These are phyloP conservation scores for Cystobasidium ongulense DNA, from an alignment of 768 basidiomycete genomes.

Conservation along the genomic window DNA sequence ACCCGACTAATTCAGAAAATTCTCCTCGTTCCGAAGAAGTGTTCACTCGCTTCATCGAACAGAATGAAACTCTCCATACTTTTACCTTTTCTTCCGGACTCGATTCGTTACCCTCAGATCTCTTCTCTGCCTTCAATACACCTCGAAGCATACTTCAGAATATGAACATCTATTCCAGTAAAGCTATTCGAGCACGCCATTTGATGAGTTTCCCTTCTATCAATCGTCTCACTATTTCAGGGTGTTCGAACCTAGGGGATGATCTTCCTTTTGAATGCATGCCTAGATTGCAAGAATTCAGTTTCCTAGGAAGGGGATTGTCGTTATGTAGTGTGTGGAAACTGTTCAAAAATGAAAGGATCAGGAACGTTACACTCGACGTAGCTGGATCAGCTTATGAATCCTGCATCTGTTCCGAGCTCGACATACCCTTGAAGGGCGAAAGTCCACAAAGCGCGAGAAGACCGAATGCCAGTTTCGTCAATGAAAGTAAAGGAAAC, in stretches of 20 bases:
- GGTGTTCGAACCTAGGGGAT: neutral
- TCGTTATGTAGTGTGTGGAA: neutral
- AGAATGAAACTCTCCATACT: neutral
- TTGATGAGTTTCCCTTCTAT: neutral
- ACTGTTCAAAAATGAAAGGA: neutral
- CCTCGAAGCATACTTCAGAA: neutral
- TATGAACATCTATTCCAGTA: neutral
- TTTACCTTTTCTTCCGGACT: neutral
- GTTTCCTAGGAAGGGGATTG: slow-evolving; percentile 8
- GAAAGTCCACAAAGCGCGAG: neutral
- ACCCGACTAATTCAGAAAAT: neutral
- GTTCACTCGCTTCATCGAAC: neutral
- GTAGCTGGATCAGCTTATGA: slow-evolving; percentile 5
- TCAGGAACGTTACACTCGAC: slow-evolving; percentile 8
- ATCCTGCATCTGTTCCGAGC: neutral
- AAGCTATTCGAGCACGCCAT: neutral
- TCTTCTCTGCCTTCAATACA: neutral
- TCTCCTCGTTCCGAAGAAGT: neutral
- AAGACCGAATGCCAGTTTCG: too few relatives aligned
- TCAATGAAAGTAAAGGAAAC: too few relatives aligned
- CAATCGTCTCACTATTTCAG: slow-evolving; percentile 2
- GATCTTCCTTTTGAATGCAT: slow-evolving; percentile 1
- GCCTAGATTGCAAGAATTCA: slow-evolving; percentile 6
- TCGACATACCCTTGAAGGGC: neutral
- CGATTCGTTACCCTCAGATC: neutral